These are phyloP conservation scores for Vigna mungo DNA, from an alignment of 306 rosid genomes.

Conservation along the genomic window DNA sequence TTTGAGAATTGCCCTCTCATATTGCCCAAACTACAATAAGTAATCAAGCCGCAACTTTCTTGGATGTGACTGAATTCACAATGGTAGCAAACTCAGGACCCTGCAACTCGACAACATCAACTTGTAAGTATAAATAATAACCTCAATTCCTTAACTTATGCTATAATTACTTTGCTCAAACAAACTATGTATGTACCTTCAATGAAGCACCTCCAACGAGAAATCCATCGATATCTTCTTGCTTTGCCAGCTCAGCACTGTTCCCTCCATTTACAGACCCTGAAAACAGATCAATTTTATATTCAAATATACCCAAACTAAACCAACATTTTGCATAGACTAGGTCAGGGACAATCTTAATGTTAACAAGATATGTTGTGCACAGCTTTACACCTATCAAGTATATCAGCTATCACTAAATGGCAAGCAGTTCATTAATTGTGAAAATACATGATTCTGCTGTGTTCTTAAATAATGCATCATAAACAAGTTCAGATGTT, in stretches of 20 bases:
- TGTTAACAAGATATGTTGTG: neutral
- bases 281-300: constrained; percentile 40
- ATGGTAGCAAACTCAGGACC: constrained; percentile 96
- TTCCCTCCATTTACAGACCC: constrained; percentile 98
- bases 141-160: neutral
- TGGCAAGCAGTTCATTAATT: constrained; percentile 9
- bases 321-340: constrained; percentile 14
- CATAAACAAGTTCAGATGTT: neutral
- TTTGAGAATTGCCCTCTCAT: constrained; percentile 37
- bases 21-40: constrained; percentile 43
- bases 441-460: constrained; percentile 10
- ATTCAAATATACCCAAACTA: constrained; percentile 24
- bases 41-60: constrained; percentile 89
- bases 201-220: constrained; percentile 98
- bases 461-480: neutral
- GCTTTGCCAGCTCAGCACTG: constrained; percentile 87
- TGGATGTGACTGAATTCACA: constrained; percentile 84
- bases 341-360: constrained; percentile 26
- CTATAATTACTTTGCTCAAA: neutral
- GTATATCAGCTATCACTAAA: neutral
- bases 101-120: constrained; percentile 53
- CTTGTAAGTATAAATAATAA: constrained; percentile 23
- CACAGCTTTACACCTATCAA: neutral
- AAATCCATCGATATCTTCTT: constrained; percentile 98
- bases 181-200: constrained; percentile 65